phyloP scores from a whole-genome alignment of 345 rosid genomes.

The Erucastrum elatum region DNA sequence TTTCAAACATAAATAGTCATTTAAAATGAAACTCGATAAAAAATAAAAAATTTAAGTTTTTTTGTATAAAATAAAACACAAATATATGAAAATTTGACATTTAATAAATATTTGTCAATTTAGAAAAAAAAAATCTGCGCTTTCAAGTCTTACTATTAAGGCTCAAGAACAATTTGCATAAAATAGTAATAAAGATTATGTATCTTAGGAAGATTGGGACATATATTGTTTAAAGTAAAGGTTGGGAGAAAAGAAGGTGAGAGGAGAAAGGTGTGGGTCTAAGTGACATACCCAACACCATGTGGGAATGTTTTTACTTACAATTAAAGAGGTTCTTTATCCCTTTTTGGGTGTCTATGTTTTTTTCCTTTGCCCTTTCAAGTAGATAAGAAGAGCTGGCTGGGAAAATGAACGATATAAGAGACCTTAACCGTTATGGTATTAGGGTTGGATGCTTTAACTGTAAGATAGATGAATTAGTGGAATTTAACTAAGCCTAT shows the following conservation, averaged over 20 bases:
- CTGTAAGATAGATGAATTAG: too few species aligned
- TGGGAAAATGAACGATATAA: constrained; percentile 14
- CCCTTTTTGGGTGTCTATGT: constrained; percentile 9
- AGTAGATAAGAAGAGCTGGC: constrained; percentile 29
- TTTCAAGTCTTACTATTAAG: constrained; percentile 14
- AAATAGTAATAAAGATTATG: constrained; percentile 33
- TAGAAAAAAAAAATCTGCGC: too few species aligned
- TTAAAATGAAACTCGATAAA: too few species aligned
- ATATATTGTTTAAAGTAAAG: constrained; percentile 34
- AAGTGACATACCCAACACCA: constrained; percentile 37
- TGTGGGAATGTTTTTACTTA: constrained; percentile 41
- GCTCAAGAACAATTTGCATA: constrained; percentile 18
- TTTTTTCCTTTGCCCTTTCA: constrained; percentile 22
- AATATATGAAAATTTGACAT: too few species aligned
- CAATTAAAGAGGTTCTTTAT: constrained; percentile 26
- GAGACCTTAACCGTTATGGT: not conserved
- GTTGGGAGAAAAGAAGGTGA: constrained; percentile 22
- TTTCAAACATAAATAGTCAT: too few species aligned
- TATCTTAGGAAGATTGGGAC: constrained; percentile 35
- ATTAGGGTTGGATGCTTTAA: too few species aligned
- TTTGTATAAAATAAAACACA: too few species aligned
- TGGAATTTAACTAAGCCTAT: too few species aligned
- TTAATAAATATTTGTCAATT: too few species aligned
- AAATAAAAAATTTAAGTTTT: too few species aligned
- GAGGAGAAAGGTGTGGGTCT: constrained; percentile 38